These are phyloP conservation scores for Aphanomyces euteiches DNA, from an alignment of 352 stramenopile species.

Conservation along the genomic window DNA sequence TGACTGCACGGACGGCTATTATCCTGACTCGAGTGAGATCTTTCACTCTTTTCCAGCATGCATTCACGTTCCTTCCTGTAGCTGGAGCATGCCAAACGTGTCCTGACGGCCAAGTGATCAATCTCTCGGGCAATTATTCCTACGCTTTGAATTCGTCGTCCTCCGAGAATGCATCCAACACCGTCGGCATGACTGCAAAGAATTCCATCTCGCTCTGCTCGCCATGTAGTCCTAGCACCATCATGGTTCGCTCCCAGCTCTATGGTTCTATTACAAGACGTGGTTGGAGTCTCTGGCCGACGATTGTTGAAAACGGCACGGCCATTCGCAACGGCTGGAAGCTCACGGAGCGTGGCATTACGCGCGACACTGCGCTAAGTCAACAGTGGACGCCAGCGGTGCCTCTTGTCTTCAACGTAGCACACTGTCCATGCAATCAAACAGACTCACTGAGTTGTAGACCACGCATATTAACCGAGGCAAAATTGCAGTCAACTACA, in stretches of 20 bases:
- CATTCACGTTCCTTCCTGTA: neutral
- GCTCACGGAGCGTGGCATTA: slow-evolving; percentile 28
- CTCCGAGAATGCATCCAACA: neutral
- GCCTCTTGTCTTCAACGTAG: slow-evolving; percentile 10
- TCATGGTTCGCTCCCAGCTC: slow-evolving; percentile 2
- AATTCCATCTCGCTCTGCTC: slow-evolving; percentile 14
- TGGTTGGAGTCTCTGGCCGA: slow-evolving; percentile 20
- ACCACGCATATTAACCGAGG: slow-evolving; percentile 20
- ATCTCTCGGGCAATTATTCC: slow-evolving; percentile 7
- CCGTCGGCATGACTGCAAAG: neutral
- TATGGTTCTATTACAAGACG: slow-evolving; percentile 16
- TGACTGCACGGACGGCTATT: slow-evolving; percentile 49
- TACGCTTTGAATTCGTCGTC: slow-evolving; percentile 5
- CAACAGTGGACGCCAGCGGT: neutral
- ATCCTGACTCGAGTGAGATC: slow-evolving; percentile 35
- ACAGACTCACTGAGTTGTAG: neutral
- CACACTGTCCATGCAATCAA: neutral
- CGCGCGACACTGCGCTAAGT: slow-evolving; percentile 10
- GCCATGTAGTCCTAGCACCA: neutral
- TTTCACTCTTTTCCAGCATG: neutral
- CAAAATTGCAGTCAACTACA: slow-evolving; percentile 27
- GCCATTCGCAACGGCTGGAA: slow-evolving; percentile 27
- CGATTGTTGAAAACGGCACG: slow-evolving; percentile 23
- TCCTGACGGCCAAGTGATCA: slow-evolving; percentile 35
- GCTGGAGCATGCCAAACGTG: slow-evolving; percentile 44